phyloP scores from a whole-genome alignment of 2,329 filamentous ascomycete genomes.

The Trichoderma cornu-damae region DNA sequence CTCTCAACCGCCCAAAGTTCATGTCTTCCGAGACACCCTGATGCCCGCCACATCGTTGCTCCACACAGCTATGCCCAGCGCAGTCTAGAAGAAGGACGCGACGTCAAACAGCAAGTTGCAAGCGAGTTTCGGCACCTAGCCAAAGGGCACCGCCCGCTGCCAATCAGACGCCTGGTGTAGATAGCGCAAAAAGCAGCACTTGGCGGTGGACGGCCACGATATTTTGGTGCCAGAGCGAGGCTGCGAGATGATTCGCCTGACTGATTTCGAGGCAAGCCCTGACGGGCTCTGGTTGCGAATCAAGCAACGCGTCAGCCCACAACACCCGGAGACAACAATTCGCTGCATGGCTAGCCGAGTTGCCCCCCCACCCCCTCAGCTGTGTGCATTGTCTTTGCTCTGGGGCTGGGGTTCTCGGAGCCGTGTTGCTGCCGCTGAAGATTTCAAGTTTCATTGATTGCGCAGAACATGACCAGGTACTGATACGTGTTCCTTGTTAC shows the following conservation, averaged over 20 bases:
- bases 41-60: neutral
- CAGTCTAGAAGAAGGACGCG: neutral
- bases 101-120: neutral
- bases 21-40: constrained; percentile 3
- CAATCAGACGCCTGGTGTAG: neutral
- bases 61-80: constrained; percentile 1
- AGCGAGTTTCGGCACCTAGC: neutral
- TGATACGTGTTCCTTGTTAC: too few relatives aligned
- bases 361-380: neutral
- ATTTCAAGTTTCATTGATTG: too few relatives aligned
- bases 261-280: neutral
- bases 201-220: neutral
- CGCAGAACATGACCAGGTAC: too few relatives aligned
- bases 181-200: too few relatives aligned
- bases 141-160: neutral
- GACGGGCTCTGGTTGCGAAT: constrained; percentile 1
- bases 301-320: constrained; percentile 19
- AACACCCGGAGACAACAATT: neutral
- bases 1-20: neutral
- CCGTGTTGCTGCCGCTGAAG: too few relatives aligned
- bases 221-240: neutral
- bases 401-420: neutral
- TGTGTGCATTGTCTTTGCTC: neutral
- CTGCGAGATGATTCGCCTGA: constrained; percentile 10
- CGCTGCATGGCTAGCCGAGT: neutral